Base-by-base conservation (phyloP, 179 eudicot species). In the Gypsophila paniculata region DNA sequence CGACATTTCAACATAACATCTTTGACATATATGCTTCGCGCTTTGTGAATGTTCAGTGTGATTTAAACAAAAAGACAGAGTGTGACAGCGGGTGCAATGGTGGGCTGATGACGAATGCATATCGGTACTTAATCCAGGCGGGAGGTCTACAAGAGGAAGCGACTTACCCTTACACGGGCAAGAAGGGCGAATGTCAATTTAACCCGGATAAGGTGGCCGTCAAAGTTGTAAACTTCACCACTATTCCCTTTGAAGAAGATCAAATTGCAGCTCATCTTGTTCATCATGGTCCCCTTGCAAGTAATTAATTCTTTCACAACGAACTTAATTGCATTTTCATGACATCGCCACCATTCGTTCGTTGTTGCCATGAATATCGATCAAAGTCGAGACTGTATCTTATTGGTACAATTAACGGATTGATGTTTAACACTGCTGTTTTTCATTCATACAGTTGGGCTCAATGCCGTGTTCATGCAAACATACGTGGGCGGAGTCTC, bases 91-190 rank as follows among this genome's bases (percentile, higher is more conserved):
- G 97, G 11, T 93, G 98, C 70, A 70, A 32, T 0, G 98, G 98
- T 1, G 98, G 97, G 11, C 89, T 93, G 3, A 93, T 93, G 98
- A 93, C 96, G 6, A 93, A 86, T 76, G 98, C 98, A 0, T 93
- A 88, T 77, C 82, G 79, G 70, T 93, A 93, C 68, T 67, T 93
- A 77, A 84, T 93, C 23, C 81, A 86, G 36, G 89, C 89, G 0
- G 98, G 98, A 63, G 98, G 98, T 54, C 75, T 93, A n/a, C 81
- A 89, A 72, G 90, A 83, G 12, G 96, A 91, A 71, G 65, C 67
- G 0, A 32, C 87, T 0, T 93, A 93, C 74, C 97, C 97, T 34
- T 93, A 91, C 65, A 83, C 89, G 0, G 98, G 93, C 2, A 79
- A 79, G 72, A 85, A 80, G 34, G 98, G 97, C 1, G 79, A 84